Percentiles rank a stretch among this genome's conserved stretches.
Evolutionary conservation across 495 filamentous ascomycete genomes (phyloP).

Genomic region (Poronia punctata): DNA sequence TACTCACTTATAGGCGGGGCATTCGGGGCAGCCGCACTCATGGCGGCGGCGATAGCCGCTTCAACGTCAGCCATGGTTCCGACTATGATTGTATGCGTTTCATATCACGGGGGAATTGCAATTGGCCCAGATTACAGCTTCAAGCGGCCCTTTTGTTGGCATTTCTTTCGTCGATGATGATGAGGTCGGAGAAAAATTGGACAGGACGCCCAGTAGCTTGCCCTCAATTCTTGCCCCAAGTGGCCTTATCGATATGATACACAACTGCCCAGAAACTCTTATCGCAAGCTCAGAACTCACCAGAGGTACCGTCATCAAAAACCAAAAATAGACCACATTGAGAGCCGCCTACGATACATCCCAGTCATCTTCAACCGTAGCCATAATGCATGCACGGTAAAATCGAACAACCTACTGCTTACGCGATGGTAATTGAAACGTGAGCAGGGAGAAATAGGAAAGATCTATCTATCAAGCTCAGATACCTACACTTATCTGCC

Average conservation of each 20-base stretch:
- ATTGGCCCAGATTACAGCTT: conserved; percentile 2
- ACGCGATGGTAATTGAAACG: too few relatives aligned
- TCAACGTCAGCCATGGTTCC: conserved; percentile 26
- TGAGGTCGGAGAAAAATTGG: conserved; percentile 33
- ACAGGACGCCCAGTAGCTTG: conserved; percentile 33
- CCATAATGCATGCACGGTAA: too few relatives aligned
- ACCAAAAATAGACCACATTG: too few relatives aligned
- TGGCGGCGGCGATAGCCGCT: conserved; percentile 25
- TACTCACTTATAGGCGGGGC: conserved; percentile 22
- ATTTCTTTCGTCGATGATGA: conserved; percentile 12
- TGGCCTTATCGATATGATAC: conserved; percentile 28
- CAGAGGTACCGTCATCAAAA: neutral
- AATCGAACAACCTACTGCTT: too few relatives aligned
- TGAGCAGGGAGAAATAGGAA: too few relatives aligned
- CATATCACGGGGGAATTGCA: conserved; percentile 7
- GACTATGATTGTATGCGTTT: conserved; percentile 10
- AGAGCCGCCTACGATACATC: too few relatives aligned
- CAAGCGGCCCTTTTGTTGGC: neutral
- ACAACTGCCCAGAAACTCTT: conserved; percentile 20
- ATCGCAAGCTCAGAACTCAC: conserved; percentile 3
- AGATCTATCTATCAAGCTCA: too few relatives aligned
- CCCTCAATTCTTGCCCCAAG: conserved; percentile 41
- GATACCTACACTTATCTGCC: too few relatives aligned
- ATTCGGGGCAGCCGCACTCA: conserved; percentile 16
- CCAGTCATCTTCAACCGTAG: too few relatives aligned